Evolutionary conservation across 257 asterid genomes (phyloP).

Genomic region (Cynanchum wilfordii): DNA sequence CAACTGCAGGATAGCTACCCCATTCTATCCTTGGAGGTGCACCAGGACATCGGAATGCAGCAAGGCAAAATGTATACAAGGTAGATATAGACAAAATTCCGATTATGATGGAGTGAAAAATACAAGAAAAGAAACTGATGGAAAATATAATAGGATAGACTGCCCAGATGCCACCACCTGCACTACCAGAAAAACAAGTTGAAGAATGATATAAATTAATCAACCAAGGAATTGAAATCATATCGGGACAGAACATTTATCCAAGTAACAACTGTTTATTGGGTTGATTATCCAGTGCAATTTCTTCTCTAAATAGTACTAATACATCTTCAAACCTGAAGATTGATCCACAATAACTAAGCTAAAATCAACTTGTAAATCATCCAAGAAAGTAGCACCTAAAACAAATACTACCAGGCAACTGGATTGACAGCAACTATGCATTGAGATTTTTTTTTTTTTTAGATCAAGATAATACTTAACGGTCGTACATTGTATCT

Average conservation of each 20-base stretch:
- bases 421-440: neutral
- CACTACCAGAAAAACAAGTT: conserved; percentile 20
- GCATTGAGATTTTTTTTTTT: neutral
- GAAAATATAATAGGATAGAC: conserved; percentile 63
- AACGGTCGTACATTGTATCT: no score
- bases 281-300: neutral
- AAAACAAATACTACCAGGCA: neutral
- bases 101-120: conserved; percentile 40
- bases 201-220: neutral
- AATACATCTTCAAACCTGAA: neutral
- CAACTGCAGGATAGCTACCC: conserved; percentile 97
- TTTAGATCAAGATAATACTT: neutral
- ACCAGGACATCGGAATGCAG: conserved; percentile 79
- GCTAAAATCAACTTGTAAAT: neutral
- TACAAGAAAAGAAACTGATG: conserved; percentile 42
- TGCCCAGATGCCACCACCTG: conserved; percentile 95
- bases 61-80: conserved; percentile 51
- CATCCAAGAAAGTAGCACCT: neutral
- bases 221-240: neutral
- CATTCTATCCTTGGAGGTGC: conserved; percentile 70
- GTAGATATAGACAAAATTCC: conserved; percentile 51
- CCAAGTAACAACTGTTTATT: neutral
- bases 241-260: neutral
- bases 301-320: neutral
- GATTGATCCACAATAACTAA: neutral